Evolutionary conservation across 805 yeast species (phyloP), one percentile per base, ranked within the genome.

Genomic region (Candida orba): DNA sequence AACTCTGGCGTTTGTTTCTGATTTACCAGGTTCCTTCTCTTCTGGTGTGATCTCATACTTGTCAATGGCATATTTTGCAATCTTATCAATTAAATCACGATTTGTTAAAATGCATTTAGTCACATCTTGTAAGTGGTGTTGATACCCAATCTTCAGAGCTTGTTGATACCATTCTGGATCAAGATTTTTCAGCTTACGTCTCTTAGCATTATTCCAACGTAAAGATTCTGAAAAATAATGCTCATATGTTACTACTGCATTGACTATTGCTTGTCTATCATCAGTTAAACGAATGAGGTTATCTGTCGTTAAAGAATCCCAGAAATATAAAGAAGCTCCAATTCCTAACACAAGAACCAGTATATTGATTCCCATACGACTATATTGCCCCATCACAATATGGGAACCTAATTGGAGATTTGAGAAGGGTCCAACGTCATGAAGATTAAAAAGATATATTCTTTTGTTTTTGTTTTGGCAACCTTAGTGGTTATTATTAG

Each of bases 131-230:
- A 85, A 59, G 50, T 84, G 79, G 18, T 66, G 61, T 23, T 71
- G 48, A 65, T 84, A 80, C 0, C 82, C 81, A 1, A 75, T 67
- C 20, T 70, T 62, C 10, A 65, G 67, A 22, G 79, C 78, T 29
- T 77, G 57, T 13, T 68, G 62, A 54, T 80, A 84, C 49, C 81
- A 87, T 42, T 74, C 63, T 68, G 74, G 68, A 4, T 73, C 57
- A 73, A 81, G 65, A 50, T 68, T 52, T 47, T 69, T 71, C 58
- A 67, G 71, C 31, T 72, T 55, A 18, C 62, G 58, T 27, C 71
- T 59, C 41, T 75, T 65, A 39, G 72, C 59, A 39, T 72, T 73
- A 47, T 75, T 78, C 69, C 72, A 62, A 4, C 58, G 57, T 32
- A 65, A 61, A 6, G 73, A 63, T 35, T 69, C 64, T 2, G 45